Evolutionary conservation across 805 yeast species (phyloP), one percentile per base, ranked within the genome.

Genomic region (Teunomyces cretensis): DNA sequence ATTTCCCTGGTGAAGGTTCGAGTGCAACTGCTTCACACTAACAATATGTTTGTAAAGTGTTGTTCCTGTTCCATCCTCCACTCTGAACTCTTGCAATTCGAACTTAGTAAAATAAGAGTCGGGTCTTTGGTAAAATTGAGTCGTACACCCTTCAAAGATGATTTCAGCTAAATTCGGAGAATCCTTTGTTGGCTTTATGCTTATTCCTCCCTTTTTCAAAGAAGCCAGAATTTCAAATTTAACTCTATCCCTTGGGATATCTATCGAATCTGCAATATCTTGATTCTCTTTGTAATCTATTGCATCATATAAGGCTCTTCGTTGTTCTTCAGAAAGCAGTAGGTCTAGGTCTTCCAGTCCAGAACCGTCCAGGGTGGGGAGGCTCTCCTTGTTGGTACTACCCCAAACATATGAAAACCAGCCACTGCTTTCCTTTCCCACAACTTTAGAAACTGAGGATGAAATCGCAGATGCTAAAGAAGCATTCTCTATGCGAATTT

Each of bases 251-350:
- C 81, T 78, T 0, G 97, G 96, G 2, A 86, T 57, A 47, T 86
- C 84, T 6, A 82, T 66, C 1, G 84, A 68, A 24, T 80, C 81
- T 1, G 74, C 56, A 1, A 78, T 44, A 1, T 70, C 70, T 40
- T 77, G 72, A 15, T 73, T 65, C 49, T 91, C 96, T 54, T 91
- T 88, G 54, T 84, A 91, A 50, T 91, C 99, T 51, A 94, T 91
- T 0, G 97, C 96, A 48, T 88, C 96, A 58, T 89, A 91, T 15
- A 94, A 72, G 47, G 95, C 99, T 58, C 88, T 77, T 50, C 88
- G 76, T 58, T 94, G 97, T 53, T 90, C 96, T 11, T 88, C 96
- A 0, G 94, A 80, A 61, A 94, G 54, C 26, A 55, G 55, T 30
- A 72, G 50, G 39, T 64, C 64, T 28, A 59, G 43, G 2, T 60